phyloP scores from a whole-genome alignment of 176 grass and related monocot species.

The Chloris gayana region DNA sequence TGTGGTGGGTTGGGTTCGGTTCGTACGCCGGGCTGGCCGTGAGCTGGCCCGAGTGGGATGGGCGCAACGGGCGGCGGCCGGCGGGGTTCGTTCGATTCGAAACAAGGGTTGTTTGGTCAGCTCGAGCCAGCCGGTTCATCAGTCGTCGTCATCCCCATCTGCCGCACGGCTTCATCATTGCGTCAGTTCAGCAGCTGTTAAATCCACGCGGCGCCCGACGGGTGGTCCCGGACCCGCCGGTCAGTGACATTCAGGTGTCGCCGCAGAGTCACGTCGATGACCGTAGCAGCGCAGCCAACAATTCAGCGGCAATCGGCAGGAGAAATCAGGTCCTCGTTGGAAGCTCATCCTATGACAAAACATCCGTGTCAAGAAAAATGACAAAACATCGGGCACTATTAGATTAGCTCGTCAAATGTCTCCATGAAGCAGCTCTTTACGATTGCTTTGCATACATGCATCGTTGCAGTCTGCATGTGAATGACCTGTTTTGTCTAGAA shows the following conservation, averaged over 20 bases:
- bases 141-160: background rate
- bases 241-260: background rate
- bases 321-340: background rate
- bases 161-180: background rate
- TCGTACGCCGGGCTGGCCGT: slow-evolving; percentile 19
- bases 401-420: background rate
- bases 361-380: too few relatives aligned
- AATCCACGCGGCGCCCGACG: background rate
- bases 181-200: background rate
- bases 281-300: background rate
- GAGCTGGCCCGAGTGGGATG: slow-evolving; percentile 32
- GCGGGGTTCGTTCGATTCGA: background rate
- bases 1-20: background rate
- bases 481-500: too few relatives aligned
- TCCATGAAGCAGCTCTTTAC: background rate
- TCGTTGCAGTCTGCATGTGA: background rate
- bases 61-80: background rate
- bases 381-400: background rate
- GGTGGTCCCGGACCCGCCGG: background rate
- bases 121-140: slow-evolving; percentile 1
- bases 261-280: background rate
- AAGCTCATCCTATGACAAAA: too few relatives aligned
- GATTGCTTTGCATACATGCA: background rate
- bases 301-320: background rate
- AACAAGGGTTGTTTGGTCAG: background rate